These are phyloP conservation scores for Cercospora sojina DNA, from an alignment of 2,329 filamentous ascomycete genomes.

Conservation along the genomic window DNA sequence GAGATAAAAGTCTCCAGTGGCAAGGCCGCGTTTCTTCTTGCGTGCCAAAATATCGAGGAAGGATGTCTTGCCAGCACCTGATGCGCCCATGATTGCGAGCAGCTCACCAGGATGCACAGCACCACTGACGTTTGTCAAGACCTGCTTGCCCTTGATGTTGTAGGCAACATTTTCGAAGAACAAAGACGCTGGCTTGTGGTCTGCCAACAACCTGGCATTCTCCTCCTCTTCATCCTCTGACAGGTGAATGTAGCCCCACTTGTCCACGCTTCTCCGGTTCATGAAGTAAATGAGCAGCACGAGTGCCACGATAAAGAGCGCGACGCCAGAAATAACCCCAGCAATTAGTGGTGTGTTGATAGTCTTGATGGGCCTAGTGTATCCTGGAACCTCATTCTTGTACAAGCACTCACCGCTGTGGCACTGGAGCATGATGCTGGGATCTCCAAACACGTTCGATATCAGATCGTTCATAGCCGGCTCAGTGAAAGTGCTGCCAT, in stretches of 20 bases:
- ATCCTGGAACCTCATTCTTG: conserved; percentile 88
- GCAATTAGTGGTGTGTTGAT: conserved; percentile 98
- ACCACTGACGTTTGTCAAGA: conserved; percentile 76
- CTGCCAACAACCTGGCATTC: conserved; percentile 77
- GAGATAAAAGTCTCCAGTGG: conserved; percentile 80
- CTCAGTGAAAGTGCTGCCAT: conserved; percentile 83
- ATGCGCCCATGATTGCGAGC: conserved; percentile 96
- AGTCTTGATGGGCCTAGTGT: conserved; percentile 80
- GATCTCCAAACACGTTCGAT: conserved; percentile 82
- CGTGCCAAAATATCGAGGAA: conserved; percentile 94
- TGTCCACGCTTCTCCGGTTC: conserved; percentile 65
- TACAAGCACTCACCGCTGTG: conserved; percentile 89
- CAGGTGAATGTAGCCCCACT: conserved; percentile 71
- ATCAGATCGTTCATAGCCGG: conserved; percentile 92
- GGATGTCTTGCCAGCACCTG: conserved; percentile 94
- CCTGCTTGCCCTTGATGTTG: conserved; percentile 80
- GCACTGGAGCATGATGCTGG: conserved; percentile 81
- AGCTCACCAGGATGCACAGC: conserved; percentile 93
- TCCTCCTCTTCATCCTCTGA: conserved; percentile 83
- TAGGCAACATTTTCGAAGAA: conserved; percentile 89
- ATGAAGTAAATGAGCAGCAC: conserved; percentile 86
- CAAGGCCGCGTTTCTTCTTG: conserved; percentile 88
- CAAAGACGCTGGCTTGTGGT: conserved; percentile 86
- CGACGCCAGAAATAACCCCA: conserved; percentile 81
- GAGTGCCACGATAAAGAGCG: conserved; percentile 83